These are phyloP conservation scores for Paxillus involutus DNA, from an alignment of 768 basidiomycete species.

Conservation along the genomic window DNA sequence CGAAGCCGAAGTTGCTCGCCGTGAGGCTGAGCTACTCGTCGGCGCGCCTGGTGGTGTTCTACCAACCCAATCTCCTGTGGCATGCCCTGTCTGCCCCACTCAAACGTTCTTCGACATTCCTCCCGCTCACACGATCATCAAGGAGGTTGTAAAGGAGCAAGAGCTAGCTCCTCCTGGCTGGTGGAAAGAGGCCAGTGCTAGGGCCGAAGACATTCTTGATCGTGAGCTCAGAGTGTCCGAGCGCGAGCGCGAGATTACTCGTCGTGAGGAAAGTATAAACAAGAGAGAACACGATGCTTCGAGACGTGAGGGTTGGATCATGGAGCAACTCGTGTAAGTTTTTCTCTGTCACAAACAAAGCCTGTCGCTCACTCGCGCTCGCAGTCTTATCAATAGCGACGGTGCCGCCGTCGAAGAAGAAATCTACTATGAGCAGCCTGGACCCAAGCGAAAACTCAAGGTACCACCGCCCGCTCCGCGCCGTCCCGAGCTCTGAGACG, in stretches of 20 bases:
- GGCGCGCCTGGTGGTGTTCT: constrained; percentile 83
- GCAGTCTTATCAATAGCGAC: constrained; percentile 72
- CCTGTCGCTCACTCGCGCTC: constrained; percentile 5
- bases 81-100: constrained; percentile 60
- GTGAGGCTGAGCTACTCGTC: constrained; percentile 81
- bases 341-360: neutral
- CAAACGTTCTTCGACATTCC: constrained; percentile 55
- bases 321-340: constrained; percentile 87
- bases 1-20: constrained; percentile 86
- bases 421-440: constrained; percentile 71
- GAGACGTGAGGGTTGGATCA: constrained; percentile 86
- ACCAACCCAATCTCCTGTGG: constrained; percentile 47
- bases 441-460: constrained; percentile 80
- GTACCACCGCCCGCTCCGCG: constrained; percentile 82
- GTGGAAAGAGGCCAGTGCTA: constrained; percentile 64
- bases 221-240: constrained; percentile 85
- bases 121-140: constrained; percentile 79
- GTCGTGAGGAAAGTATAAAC: constrained; percentile 83
- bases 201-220: constrained; percentile 80
- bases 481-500: constrained; percentile 94
- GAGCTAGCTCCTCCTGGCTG: constrained; percentile 79
- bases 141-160: constrained; percentile 84
- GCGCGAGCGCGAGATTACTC: constrained; percentile 82
- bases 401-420: constrained; percentile 76
- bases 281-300: constrained; percentile 85